These are phyloP conservation scores for Xylaria flabelliformis DNA, from an alignment of 495 filamentous ascomycete genomes.

Conservation along the genomic window DNA sequence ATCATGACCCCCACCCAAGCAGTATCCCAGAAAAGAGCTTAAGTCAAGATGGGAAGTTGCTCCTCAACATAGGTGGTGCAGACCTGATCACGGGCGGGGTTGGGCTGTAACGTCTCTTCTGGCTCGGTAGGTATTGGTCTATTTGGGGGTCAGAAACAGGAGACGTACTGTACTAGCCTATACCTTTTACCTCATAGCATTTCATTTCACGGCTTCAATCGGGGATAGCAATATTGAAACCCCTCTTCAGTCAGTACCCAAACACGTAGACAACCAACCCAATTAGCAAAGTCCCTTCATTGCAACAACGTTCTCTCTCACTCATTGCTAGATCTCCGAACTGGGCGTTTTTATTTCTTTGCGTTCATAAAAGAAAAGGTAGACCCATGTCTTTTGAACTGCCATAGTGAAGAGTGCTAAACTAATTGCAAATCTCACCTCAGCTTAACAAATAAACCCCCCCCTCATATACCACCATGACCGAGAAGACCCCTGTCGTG, in stretches of 20 bases:
- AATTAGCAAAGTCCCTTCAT: neutral
- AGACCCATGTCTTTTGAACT: neutral
- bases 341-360: neutral
- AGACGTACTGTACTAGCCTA: neutral
- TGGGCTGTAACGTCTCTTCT: constrained; percentile 13
- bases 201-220: neutral
- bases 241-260: neutral
- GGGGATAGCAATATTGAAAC: neutral
- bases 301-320: neutral
- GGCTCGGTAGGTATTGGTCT: neutral
- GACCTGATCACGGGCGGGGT: constrained; percentile 1
- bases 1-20: neutral
- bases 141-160: constrained; percentile 8
- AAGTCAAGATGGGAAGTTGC: constrained; percentile 9
- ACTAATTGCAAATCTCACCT: neutral
- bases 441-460: neutral
- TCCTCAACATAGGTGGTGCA: neutral
- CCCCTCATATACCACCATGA: constrained; percentile 30
- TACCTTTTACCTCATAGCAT: constrained; percentile 4
- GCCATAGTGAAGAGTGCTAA: neutral
- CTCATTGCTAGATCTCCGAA: neutral
- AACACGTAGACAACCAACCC: neutral
- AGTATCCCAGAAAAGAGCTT: neutral
- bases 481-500: constrained; percentile 43
- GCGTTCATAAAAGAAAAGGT: neutral